phyloP scores from a whole-genome alignment of 106 monocot species.

The Dendrobium nobile region DNA sequence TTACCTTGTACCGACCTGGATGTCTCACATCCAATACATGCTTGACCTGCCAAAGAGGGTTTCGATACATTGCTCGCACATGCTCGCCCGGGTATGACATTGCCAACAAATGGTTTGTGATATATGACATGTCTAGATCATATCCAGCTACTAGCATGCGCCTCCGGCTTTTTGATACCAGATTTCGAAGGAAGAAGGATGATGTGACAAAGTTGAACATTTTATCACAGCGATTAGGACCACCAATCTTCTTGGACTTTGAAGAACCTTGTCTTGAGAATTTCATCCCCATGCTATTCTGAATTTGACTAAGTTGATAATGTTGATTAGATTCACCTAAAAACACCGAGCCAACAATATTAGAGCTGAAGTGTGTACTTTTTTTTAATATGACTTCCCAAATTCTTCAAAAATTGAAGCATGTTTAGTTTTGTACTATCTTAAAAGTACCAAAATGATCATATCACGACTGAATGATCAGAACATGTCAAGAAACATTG shows the following conservation, averaged over 20 bases:
- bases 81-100: slow-evolving; percentile 55
- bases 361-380: too few species aligned
- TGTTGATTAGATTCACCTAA: background rate
- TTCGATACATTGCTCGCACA: slow-evolving; percentile 48
- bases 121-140: slow-evolving; percentile 62
- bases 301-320: background rate
- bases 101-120: slow-evolving; percentile 40
- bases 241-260: slow-evolving; percentile 11
- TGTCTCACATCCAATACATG: slow-evolving; percentile 43
- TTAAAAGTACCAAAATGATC: too few species aligned
- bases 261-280: slow-evolving; percentile 22
- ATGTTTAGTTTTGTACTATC: too few species aligned
- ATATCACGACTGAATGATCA: too few species aligned
- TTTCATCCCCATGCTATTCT: slow-evolving; percentile 14
- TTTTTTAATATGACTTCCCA: too few species aligned
- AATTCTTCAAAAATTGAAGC: too few species aligned
- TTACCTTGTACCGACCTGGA: slow-evolving; percentile 47
- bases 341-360: too few species aligned
- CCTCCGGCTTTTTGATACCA: slow-evolving; percentile 44
- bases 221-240: slow-evolving; percentile 11
- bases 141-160: slow-evolving; percentile 46
- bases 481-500: too few species aligned
- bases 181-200: slow-evolving; percentile 27
- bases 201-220: slow-evolving; percentile 14
- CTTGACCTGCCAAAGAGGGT: slow-evolving; percentile 63